These are phyloP conservation scores for Mycena vulgaris DNA, from an alignment of 768 basidiomycete species.

Conservation along the genomic window DNA sequence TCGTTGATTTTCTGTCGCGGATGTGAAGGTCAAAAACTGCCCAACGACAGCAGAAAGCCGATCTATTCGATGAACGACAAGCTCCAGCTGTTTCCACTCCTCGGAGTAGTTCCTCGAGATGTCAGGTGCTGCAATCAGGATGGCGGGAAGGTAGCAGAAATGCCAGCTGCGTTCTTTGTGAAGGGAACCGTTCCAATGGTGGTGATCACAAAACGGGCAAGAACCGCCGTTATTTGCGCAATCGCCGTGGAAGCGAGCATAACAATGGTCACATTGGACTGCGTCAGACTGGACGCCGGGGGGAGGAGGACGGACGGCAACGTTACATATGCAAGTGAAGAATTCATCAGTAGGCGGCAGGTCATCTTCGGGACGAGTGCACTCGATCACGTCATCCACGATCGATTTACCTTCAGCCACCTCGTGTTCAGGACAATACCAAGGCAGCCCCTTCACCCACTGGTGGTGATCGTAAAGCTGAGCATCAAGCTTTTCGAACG, in stretches of 20 bases:
- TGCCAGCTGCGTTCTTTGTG: constrained; percentile 89
- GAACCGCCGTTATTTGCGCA: constrained; percentile 93
- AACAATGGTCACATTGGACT: constrained; percentile 93
- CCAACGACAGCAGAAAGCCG: constrained; percentile 82
- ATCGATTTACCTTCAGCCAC: constrained; percentile 75
- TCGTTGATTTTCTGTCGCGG: constrained; percentile 79
- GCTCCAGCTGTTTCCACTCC: constrained; percentile 85
- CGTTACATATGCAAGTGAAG: constrained; percentile 87
- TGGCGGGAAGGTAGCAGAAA: constrained; percentile 83
- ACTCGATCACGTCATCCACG: constrained; percentile 82
- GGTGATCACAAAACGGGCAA: constrained; percentile 92
- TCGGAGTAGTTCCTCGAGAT: constrained; percentile 85
- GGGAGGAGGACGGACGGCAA: constrained; percentile 85
- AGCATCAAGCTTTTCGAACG: constrained; percentile 79
- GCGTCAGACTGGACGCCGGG: constrained; percentile 84
- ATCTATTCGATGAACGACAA: constrained; percentile 85
- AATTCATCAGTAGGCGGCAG: constrained; percentile 85
- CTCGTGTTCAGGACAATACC: constrained; percentile 81
- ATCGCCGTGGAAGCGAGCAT: constrained; percentile 87
- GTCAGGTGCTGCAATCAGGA: constrained; percentile 82
- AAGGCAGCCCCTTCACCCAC: constrained; percentile 84
- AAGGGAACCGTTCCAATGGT: constrained; percentile 92
- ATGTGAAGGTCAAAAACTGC: constrained; percentile 83
- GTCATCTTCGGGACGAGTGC: constrained; percentile 85
- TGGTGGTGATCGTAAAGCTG: constrained; percentile 77